phyloP scores from a whole-genome alignment of 2,329 filamentous ascomycete species.

The Fusarium sulawesiense region DNA sequence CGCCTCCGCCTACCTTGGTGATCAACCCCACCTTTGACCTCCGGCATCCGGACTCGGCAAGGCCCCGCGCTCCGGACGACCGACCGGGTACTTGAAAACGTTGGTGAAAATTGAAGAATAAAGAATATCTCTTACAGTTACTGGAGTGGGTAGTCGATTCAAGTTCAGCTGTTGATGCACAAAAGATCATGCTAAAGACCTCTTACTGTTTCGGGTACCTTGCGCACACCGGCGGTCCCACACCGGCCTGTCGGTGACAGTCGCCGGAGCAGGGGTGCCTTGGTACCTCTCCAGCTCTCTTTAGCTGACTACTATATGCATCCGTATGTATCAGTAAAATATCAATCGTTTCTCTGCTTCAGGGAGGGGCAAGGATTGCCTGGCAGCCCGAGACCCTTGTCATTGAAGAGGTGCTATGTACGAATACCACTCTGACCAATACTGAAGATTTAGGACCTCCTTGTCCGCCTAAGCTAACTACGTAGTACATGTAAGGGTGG shows the following conservation, averaged over 20 bases:
- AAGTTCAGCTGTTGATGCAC: background rate
- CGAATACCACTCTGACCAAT: constrained; percentile 30
- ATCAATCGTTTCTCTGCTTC: background rate
- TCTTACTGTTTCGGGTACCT: constrained; percentile 39
- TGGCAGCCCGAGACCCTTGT: constrained; percentile 30
- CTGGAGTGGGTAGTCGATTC: background rate
- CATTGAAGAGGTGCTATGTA: constrained; percentile 25
- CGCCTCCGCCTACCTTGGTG: background rate
- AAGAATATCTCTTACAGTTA: background rate
- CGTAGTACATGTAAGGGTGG: constrained; percentile 5
- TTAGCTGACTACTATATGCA: background rate
- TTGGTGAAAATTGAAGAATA: background rate
- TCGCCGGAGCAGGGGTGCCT: constrained; percentile 6
- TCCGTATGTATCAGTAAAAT: background rate
- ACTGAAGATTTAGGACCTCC: background rate
- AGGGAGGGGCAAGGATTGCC: background rate
- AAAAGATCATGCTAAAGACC: background rate
- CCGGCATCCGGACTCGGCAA: constrained; percentile 38
- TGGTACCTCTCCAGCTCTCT: background rate
- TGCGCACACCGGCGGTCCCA: constrained; percentile 34
- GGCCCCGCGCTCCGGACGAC: constrained; percentile 31
- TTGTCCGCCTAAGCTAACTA: constrained; percentile 8
- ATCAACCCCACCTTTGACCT: constrained; percentile 20
- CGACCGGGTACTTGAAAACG: constrained; percentile 20
- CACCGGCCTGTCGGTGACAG: constrained; percentile 27